phyloP scores from a whole-genome alignment of 2,329 filamentous ascomycete genomes.

The Cylindrodendrum hubeiense region DNA sequence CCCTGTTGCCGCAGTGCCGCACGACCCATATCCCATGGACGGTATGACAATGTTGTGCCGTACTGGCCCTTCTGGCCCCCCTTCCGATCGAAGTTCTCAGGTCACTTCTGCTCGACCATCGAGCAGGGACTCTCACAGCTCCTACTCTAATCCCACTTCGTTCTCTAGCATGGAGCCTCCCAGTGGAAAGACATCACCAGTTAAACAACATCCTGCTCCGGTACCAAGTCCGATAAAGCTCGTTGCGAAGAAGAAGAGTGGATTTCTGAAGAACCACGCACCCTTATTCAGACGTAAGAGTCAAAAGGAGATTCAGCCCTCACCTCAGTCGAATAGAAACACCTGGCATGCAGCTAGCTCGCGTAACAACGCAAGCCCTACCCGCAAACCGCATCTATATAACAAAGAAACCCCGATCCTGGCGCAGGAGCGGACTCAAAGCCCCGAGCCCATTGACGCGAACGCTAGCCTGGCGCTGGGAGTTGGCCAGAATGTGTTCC shows the following conservation, averaged over 20 bases:
- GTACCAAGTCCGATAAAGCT: constrained; percentile 72
- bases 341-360: constrained; percentile 66
- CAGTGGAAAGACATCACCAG: constrained; percentile 79
- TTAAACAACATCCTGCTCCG: constrained; percentile 70
- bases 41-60: constrained; percentile 98
- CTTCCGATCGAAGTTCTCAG: constrained; percentile 65
- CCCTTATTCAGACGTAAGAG: constrained; percentile 90
- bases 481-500: constrained; percentile 95
- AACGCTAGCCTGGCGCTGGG: constrained; percentile 94
- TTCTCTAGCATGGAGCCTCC: constrained; percentile 87
- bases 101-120: constrained; percentile 77
- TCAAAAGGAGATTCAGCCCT: constrained; percentile 73
- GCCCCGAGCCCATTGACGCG: constrained; percentile 90
- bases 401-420: constrained; percentile 53
- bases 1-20: constrained; percentile 78
- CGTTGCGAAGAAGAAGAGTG: constrained; percentile 78
- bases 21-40: constrained; percentile 94
- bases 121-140: constrained; percentile 90
- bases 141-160: constrained; percentile 90
- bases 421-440: constrained; percentile 62
- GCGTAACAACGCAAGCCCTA: constrained; percentile 44
- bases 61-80: constrained; percentile 76
- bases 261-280: constrained; percentile 93
- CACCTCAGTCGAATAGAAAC: constrained; percentile 61
- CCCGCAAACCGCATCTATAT: constrained; percentile 56